Evolutionary conservation across 148 eudicot species (phyloP), one percentile per base, ranked within the genome.

Genomic region (Chenopodium berlandieri): DNA sequence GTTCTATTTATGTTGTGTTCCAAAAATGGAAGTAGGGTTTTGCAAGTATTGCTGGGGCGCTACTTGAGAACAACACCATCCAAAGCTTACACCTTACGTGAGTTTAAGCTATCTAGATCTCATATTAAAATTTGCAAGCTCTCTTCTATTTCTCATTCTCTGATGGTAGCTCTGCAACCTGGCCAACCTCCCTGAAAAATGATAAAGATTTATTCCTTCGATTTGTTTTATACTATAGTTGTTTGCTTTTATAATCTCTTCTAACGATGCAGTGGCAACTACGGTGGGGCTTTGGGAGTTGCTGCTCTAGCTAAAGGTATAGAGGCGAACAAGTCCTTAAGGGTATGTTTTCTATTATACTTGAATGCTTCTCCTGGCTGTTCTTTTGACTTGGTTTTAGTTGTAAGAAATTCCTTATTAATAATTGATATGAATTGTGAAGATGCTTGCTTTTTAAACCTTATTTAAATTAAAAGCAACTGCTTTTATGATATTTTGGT

Each of bases 41-140:
- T 90, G 89, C 99, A 82, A 87, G 98, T 88, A 91, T 96, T 89
- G 99, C 98, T 84, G 95, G 89, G 79, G 93, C 98, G 78, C 90
- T 96, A 72, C 90, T 87, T 78, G 99, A 94, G 87, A 96, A 92
- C 79, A 92, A 83, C 74, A 87, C 84, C 73, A 80, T 94, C 82
- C 87, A 88, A 77, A 80, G 80, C 58, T 79, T 96, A 46, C 82
- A 92, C 80, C 94, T 96, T 76, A 96, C 88, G 99, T 96, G 87
- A 90, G 97, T 90, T 67, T 75, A 82, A 75, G 70, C 50, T 75
- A 48, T 27, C 58, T 81, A 34, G 68, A 79, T 84, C 78, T 4
- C 9, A 58, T 66, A 81, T 67, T 80, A 40, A 85, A 52, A 75
- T 75, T 62, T 84, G 58, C 50, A 56, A 60, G 67, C 14, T 22